phyloP scores from a whole-genome alignment of 176 grass and related monocot species.

The Cocos nucifera region DNA sequence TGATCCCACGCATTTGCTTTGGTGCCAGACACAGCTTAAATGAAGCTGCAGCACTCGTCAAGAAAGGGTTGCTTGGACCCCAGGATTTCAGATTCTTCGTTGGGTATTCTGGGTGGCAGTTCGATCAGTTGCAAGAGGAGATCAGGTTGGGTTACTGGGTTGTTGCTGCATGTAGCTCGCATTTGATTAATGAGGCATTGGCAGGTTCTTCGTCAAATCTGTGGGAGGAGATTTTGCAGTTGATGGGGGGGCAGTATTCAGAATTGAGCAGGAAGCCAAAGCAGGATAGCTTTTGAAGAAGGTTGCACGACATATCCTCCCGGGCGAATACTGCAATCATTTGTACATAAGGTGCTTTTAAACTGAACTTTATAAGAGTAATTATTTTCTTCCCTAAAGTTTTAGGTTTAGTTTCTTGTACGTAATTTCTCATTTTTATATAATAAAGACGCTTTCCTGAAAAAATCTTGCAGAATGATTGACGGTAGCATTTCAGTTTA shows the following conservation, averaged over 20 bases:
- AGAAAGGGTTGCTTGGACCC: conserved; percentile 33
- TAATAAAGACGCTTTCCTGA: too few species aligned
- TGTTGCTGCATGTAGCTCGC: conserved; percentile 63
- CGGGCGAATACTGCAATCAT: too few species aligned
- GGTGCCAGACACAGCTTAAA: conserved; percentile 55
- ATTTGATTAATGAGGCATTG: conserved; percentile 39
- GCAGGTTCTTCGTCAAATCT: conserved; percentile 21
- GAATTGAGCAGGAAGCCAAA: conserved; percentile 81
- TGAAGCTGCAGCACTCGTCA: conserved; percentile 41
- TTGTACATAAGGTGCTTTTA: too few species aligned
- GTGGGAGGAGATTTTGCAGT: conserved; percentile 72
- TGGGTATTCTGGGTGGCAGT: conserved; percentile 68
- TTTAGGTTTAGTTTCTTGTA: too few species aligned
- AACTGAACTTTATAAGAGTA: too few species aligned
- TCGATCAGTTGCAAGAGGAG: conserved; percentile 70
- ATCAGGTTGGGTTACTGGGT: conserved; percentile 69
- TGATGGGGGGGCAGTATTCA: conserved; percentile 67
- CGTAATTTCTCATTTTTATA: too few species aligned
- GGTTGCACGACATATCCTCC: too few species aligned
- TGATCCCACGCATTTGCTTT: conserved; percentile 49
- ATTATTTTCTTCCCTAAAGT: too few species aligned
- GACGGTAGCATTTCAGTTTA: too few species aligned
- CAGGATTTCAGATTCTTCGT: conserved; percentile 68
- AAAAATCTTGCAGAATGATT: too few species aligned
- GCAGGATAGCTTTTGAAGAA: conserved; percentile 26